A percentile compares a stretch with the other conserved stretches of the same genome.
Conservation (phyloP, 2,329 filamentous ascomycete genomes). For the Juglanconis sp. region DNA sequence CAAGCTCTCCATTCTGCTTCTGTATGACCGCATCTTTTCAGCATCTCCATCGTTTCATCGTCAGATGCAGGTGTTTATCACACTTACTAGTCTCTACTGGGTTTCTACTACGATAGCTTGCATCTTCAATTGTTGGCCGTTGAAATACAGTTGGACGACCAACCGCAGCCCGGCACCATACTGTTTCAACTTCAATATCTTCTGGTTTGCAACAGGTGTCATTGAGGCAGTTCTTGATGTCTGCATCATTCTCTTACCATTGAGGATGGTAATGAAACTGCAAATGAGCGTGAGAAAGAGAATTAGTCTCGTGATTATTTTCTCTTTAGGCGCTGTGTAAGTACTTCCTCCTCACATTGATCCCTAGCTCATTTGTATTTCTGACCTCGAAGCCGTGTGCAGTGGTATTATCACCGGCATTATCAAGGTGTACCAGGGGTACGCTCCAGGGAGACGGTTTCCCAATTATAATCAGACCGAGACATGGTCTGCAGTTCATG, state of each 20-base stretch:
- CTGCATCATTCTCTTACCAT: constrained; percentile 2
- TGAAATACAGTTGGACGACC: constrained; percentile 21
- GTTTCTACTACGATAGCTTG: constrained; percentile 20
- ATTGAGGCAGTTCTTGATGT: constrained; percentile 8
- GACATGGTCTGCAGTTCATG: constrained; percentile 9
- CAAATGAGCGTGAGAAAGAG: constrained; percentile 4
- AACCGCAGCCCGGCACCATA: constrained; percentile 20
- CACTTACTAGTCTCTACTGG: background rate
- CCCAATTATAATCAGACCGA: constrained; percentile 3
- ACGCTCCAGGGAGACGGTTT: constrained; percentile 1
- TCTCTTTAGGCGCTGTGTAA: background rate
- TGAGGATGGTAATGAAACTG: background rate
- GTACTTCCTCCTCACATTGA: too few species aligned
- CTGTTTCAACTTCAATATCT: constrained; percentile 27
- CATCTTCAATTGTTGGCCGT: constrained; percentile 23
- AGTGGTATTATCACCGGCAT: constrained; percentile 11
- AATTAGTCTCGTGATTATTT: background rate
- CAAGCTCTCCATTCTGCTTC: constrained; percentile 30
- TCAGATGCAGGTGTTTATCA: constrained; percentile 18
- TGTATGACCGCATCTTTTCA: constrained; percentile 31
- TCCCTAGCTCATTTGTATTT: background rate
- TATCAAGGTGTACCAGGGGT: background rate
- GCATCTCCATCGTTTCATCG: constrained; percentile 23
- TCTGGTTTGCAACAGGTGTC: constrained; percentile 17
- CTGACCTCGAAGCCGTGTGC: background rate